These are phyloP conservation scores for Amesomyces nigricolor DNA, from an alignment of 2,329 filamentous ascomycete species.

Conservation along the genomic window DNA sequence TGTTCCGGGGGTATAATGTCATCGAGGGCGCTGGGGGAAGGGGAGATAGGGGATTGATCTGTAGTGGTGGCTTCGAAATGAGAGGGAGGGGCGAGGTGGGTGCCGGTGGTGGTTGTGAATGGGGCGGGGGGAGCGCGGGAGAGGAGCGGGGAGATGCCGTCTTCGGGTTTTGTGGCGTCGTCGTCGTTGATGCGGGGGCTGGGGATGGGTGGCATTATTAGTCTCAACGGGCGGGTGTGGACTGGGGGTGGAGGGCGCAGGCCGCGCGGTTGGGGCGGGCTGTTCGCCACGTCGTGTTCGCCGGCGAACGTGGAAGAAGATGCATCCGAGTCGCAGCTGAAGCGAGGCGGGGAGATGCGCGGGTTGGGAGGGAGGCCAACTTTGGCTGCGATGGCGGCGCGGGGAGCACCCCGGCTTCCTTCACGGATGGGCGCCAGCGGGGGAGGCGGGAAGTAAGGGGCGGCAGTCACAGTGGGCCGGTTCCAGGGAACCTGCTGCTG, in stretches of 20 bases:
- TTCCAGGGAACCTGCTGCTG: slow-evolving; percentile 17
- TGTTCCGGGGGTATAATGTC: slow-evolving; percentile 21
- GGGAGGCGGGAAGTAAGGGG: slow-evolving; percentile 23
- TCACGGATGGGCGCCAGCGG: slow-evolving; percentile 24
- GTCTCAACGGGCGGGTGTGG: not conserved
- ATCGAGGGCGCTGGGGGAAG: slow-evolving; percentile 1
- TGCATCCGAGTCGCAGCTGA: slow-evolving; percentile 20
- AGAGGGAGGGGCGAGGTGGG: not conserved
- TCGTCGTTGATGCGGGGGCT: not conserved
- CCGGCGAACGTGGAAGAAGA: slow-evolving; percentile 11
- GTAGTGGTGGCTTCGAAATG: not conserved
- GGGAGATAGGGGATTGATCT: not conserved
- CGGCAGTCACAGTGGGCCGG: slow-evolving; percentile 4
- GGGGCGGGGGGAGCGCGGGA: slow-evolving; percentile 15
- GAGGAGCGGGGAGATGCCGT: slow-evolving; percentile 23
- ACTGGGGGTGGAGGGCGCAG: slow-evolving; percentile 18
- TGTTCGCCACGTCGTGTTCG: not conserved
- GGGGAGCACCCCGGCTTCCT: not conserved
- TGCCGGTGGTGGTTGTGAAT: not conserved
- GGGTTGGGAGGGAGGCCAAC: slow-evolving; percentile 5
- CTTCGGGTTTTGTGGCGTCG: slow-evolving; percentile 10
- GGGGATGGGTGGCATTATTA: slow-evolving; percentile 11
- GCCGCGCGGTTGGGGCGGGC: slow-evolving; percentile 16
- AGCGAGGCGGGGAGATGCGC: slow-evolving; percentile 10
- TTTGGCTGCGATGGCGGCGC: not conserved